A percentile compares a stretch with the other conserved stretches of the same genome.
Evolutionary conservation across 1,284 basidiomycete genomes (phyloP).

Genomic region (Rhizopogon parksii): DNA sequence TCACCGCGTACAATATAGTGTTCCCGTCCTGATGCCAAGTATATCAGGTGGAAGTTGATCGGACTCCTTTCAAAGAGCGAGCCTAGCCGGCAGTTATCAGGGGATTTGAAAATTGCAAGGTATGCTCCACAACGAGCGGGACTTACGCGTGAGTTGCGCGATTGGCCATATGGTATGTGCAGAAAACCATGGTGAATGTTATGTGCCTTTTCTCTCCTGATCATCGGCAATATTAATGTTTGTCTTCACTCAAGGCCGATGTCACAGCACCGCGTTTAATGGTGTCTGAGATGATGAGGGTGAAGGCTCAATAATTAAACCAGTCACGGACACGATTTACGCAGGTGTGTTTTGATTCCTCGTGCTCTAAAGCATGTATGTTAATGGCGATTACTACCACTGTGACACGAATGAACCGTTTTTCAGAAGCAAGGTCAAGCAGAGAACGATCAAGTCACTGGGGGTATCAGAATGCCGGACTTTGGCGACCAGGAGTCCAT

Average conservation of each 20-base stretch:
- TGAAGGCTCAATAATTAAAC: constrained; percentile 22
- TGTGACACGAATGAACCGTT: background rate
- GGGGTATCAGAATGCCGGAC: too few relatives aligned
- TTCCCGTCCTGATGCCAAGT: constrained; percentile 5
- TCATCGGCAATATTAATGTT: background rate
- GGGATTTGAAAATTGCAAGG: constrained; percentile 11
- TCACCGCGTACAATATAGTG: too few relatives aligned
- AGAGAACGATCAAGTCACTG: too few relatives aligned
- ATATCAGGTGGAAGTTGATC: constrained; percentile 15
- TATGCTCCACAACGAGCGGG: constrained; percentile 14
- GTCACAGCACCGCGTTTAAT: constrained; percentile 15
- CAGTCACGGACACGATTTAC: constrained; percentile 17
- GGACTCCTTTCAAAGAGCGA: too few relatives aligned
- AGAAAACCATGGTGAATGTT: constrained; percentile 12
- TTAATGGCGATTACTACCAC: background rate
- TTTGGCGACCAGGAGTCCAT: too few relatives aligned
- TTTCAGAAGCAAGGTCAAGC: too few relatives aligned
- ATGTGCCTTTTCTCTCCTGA: background rate
- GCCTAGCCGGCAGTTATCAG: constrained; percentile 13
- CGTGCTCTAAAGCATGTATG: background rate
- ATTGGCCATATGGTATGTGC: constrained; percentile 23
- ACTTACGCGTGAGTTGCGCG: constrained; percentile 16
- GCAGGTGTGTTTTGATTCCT: background rate
- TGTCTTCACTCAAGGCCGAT: constrained; percentile 4
- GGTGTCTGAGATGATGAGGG: constrained; percentile 23